Evolutionary conservation across 1,284 basidiomycete species (phyloP).

Genomic region (Neolentinus lepideus): DNA sequence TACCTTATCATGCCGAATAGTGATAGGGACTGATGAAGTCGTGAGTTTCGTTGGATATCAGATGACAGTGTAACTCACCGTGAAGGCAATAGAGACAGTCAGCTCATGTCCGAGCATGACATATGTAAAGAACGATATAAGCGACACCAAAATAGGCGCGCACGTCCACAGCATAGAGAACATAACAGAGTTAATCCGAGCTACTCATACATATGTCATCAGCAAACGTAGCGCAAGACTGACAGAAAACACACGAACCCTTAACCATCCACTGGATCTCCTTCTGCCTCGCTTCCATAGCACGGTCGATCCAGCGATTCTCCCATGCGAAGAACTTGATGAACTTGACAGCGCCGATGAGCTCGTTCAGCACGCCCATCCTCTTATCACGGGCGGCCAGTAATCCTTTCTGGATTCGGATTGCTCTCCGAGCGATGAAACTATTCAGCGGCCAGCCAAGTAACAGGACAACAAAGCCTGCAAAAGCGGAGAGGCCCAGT

Average conservation of each 20-base stretch:
- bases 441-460: conserved; percentile 73
- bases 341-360: conserved; percentile 76
- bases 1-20: conserved; percentile 67
- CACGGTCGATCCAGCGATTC: conserved; percentile 60
- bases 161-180: conserved; percentile 58
- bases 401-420: conserved; percentile 69
- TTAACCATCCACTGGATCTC: conserved; percentile 72
- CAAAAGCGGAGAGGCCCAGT: conserved; percentile 79
- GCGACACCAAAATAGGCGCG: conserved; percentile 63
- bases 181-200: conserved; percentile 56
- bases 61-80: conserved; percentile 32
- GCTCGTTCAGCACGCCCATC: conserved; percentile 81
- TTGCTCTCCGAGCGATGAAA: conserved; percentile 50
- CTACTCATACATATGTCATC: conserved; percentile 25
- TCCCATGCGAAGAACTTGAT: conserved; percentile 89
- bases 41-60: neutral
- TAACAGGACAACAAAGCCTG: conserved; percentile 75
- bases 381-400: conserved; percentile 75
- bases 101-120: conserved; percentile 59
- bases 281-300: conserved; percentile 43
- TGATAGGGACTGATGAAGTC: conserved; percentile 45
- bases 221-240: conserved; percentile 14
- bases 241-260: conserved; percentile 29
- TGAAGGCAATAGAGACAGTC: conserved; percentile 64
- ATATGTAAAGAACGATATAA: conserved; percentile 61